A percentile compares a stretch with the other conserved stretches of the same genome.
These are phyloP conservation scores for Scopulariopsis brevicaulis DNA, from an alignment of 2,329 filamentous ascomycete genomes.

Conservation along the genomic window DNA sequence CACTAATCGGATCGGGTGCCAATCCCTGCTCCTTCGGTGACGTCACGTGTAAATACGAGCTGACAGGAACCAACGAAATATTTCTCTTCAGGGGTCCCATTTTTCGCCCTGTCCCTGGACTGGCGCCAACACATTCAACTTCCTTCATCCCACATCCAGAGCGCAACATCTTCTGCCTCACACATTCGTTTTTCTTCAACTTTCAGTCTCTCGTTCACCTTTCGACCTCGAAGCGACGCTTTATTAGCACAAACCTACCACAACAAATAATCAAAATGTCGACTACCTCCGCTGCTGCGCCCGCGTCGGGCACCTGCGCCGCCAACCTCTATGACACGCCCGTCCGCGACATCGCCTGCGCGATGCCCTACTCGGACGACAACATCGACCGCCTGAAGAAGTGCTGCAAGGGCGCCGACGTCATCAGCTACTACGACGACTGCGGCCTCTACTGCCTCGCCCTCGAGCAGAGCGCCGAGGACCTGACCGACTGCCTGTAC, in stretches of 20 bases:
- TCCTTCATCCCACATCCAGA: not conserved
- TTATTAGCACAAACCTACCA: not conserved
- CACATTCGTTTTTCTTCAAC: not conserved
- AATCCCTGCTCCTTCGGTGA: not conserved
- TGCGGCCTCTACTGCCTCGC: constrained; percentile 38
- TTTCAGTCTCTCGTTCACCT: not conserved
- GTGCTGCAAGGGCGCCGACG: constrained; percentile 31
- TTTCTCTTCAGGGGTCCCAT: not conserved
- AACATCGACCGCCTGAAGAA: constrained; percentile 27
- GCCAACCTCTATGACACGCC: constrained; percentile 28
- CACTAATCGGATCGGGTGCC: not conserved
- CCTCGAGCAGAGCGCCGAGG: constrained; percentile 16
- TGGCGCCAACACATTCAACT: not conserved
- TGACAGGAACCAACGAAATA: not conserved
- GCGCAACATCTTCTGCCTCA: not conserved
- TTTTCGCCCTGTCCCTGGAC: not conserved
- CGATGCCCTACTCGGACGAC: constrained; percentile 23
- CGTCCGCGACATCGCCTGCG: constrained; percentile 30
- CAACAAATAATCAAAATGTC: not conserved
- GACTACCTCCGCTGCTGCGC: not conserved
- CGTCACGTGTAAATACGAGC: not conserved
- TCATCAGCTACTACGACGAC: constrained; percentile 31
- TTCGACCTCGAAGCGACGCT: not conserved
- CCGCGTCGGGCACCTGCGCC: not conserved
- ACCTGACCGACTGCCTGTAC: constrained; percentile 23